Conservation (phyloP, 306 rosid species). For the Parietaria judaica region DNA sequence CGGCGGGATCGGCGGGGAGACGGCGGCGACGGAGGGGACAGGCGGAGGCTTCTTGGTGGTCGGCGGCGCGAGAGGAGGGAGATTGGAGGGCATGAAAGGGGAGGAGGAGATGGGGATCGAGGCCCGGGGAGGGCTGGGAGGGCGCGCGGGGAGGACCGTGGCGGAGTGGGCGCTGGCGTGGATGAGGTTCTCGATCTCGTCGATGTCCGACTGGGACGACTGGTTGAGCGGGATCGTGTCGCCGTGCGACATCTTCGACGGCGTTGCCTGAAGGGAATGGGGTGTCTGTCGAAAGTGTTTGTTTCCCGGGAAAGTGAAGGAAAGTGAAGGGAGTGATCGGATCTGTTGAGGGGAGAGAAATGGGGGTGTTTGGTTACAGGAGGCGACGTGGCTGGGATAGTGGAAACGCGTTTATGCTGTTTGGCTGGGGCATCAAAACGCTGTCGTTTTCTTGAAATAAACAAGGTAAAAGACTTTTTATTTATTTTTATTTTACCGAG, state of each 20-base stretch:
- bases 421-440: too few relatives aligned
- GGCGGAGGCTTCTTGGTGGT: conserved; percentile 27
- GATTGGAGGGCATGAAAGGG: conserved; percentile 35
- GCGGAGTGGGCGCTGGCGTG: conserved; percentile 51
- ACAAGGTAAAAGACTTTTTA: too few relatives aligned
- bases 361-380: too few relatives aligned
- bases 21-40: conserved; percentile 25
- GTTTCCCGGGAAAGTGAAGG: conserved; percentile 17
- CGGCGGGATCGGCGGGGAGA: conserved; percentile 32
- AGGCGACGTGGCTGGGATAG: conserved; percentile 15
- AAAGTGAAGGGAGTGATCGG: background rate
- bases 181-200: conserved; percentile 98
- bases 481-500: too few relatives aligned
- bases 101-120: conserved; percentile 76
- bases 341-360: too few relatives aligned
- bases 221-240: conserved; percentile 86
- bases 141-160: conserved; percentile 60
- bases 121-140: conserved; percentile 79
- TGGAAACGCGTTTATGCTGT: background rate
- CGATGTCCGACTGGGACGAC: conserved; percentile 92
- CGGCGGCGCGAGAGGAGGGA: conserved; percentile 24
- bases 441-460: too few relatives aligned
- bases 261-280: background rate
- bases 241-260: conserved; percentile 65
- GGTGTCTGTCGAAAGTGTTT: conserved; percentile 8